Percentiles rank a stretch among this genome's conserved stretches.
phyloP scores from a whole-genome alignment of 2,329 filamentous ascomycete species.

The Colletotrichum salicis region DNA sequence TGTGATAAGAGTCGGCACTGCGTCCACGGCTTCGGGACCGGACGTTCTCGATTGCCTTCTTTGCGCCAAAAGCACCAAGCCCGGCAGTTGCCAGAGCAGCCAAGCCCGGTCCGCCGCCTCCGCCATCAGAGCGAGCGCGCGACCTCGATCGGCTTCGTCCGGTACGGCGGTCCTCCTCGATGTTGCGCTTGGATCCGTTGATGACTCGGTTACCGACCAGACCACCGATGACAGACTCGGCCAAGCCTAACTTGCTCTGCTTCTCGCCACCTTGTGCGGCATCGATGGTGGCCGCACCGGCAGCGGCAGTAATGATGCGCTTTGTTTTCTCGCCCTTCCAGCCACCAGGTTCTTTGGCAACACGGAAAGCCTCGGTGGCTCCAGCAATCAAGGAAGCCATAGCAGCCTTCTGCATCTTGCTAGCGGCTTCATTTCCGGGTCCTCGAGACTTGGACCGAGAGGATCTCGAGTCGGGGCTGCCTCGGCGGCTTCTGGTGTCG shows the following conservation, averaged over 20 bases:
- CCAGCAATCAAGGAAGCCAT: conserved; percentile 91
- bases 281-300: conserved; percentile 87
- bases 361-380: conserved; percentile 90
- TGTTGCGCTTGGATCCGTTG: conserved; percentile 79
- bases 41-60: conserved; percentile 64
- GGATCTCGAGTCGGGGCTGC: conserved; percentile 49
- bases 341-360: conserved; percentile 86
- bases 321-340: conserved; percentile 94
- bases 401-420: conserved; percentile 84
- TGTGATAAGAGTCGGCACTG: conserved; percentile 59
- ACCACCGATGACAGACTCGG: conserved; percentile 89
- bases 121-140: conserved; percentile 65
- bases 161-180: conserved; percentile 68
- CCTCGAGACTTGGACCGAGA: conserved; percentile 66
- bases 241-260: conserved; percentile 83
- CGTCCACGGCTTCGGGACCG: conserved; percentile 67
- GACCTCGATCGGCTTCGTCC: conserved; percentile 78
- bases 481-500: conserved; percentile 47
- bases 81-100: conserved; percentile 72
- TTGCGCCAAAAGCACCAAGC: conserved; percentile 68
- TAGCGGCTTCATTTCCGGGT: conserved; percentile 56
- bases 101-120: conserved; percentile 61
- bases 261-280: conserved; percentile 76
- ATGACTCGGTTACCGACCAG: conserved; percentile 86
- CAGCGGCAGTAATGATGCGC: conserved; percentile 88